These are phyloP conservation scores for Diplosphaera chodatii DNA, from an alignment of 139 green algal genomes.

Conservation along the genomic window DNA sequence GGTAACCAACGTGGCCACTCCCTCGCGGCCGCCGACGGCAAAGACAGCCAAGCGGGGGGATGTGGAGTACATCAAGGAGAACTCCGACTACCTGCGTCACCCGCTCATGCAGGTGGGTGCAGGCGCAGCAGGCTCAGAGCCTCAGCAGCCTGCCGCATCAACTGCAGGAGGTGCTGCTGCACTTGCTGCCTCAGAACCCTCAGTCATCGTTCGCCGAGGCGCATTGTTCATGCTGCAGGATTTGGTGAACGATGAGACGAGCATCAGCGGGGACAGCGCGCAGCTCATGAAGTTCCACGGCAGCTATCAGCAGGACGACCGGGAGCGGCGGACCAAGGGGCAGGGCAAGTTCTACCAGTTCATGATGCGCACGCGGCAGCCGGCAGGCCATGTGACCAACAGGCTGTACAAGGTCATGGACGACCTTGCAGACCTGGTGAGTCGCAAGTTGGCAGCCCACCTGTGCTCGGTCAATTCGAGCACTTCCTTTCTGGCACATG, in stretches of 20 bases:
- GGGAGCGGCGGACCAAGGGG: conserved; percentile 89
- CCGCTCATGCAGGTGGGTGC: conserved; percentile 82
- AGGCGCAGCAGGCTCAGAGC: too few relatives aligned
- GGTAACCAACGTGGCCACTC: conserved; percentile 47
- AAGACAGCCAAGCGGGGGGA: conserved; percentile 57
- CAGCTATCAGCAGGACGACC: conserved; percentile 94
- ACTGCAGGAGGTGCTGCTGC: too few relatives aligned
- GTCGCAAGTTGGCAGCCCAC: background rate
- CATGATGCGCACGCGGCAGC: conserved; percentile 98
- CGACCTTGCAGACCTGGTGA: conserved; percentile 89
- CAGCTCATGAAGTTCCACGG: conserved; percentile 99
- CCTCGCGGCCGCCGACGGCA: conserved; percentile 59
- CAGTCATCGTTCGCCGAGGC: too few relatives aligned
- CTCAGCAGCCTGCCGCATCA: too few relatives aligned
- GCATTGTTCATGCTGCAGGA: conserved; percentile 22
- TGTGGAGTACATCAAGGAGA: conserved; percentile 98
- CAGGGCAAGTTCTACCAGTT: conserved; percentile 97
- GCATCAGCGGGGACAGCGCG: conserved; percentile 81
- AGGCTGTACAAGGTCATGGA: conserved; percentile 98
- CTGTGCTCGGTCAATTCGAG: too few relatives aligned
- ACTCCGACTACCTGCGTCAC: conserved; percentile 92
- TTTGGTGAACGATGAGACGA: conserved; percentile 71
- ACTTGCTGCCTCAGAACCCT: too few relatives aligned
- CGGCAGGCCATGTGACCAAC: conserved; percentile 83
- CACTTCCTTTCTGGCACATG: too few relatives aligned